Evolutionary conservation across 345 rosid genomes (phyloP), one percentile per base, ranked within the genome.

Genomic region (Jatropha curcas): DNA sequence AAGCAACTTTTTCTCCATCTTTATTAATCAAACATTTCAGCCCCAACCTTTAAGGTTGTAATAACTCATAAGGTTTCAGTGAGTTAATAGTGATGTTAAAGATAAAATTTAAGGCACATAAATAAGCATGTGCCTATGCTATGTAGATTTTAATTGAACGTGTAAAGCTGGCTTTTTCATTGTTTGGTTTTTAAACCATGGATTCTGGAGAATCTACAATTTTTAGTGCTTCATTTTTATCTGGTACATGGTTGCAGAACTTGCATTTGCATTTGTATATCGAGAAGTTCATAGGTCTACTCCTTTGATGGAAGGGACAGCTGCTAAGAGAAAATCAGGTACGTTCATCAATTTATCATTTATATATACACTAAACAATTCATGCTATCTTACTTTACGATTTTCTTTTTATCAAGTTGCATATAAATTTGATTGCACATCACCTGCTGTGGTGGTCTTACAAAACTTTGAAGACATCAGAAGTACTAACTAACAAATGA

Each of bases 191-290:
- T 4, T 61, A 8, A 61, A 31, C 27, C 7, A 2, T 37, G 7
- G 3, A 35, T 13, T 34, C 17, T 20, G n/a, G 3, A 17, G 22
- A 48, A 31, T 17, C 37, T 5, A 58, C 7, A 4, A 30, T 13
- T 4, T 58, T 58, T 58, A 20, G 22, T 20, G 13, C 24, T 20
- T 25, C 7, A 11, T 53, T 19, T 59, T 9, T 70, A 4, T 50
- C 52, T 53, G 56, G 33, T 61, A 52, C 41, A 5, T 82, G 76
- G 67, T 82, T 76, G 60, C 90, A 95, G 99, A 92, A 17, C 71
- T 78, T 75, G 84, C 98, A 11, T 89, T 82, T 84, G 88, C 92
- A 33, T 95, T 90, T 86, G 99, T 95, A 43, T 95, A 81, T 84
- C 91, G 98, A 1, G 96, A 95, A 76, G 87, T 89, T 75, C 75